Evolutionary conservation across 805 yeast genomes (phyloP).

Genomic region (Wickerhamiella brachini): DNA sequence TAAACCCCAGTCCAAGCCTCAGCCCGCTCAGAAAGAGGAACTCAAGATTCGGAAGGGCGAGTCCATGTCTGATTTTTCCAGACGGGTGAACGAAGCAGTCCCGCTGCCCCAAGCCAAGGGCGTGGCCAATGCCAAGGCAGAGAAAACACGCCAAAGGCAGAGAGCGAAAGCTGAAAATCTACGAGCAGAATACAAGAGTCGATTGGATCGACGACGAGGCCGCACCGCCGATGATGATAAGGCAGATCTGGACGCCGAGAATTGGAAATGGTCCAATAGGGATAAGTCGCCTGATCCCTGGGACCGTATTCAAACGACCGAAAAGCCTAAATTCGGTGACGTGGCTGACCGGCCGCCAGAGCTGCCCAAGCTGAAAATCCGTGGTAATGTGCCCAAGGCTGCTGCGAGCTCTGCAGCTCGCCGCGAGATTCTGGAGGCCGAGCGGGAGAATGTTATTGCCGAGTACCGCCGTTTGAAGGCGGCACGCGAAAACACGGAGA

Average conservation of each 20-base stretch:
- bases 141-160: conserved; percentile 18
- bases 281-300: conserved; percentile 32
- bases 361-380: conserved; percentile 21
- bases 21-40: conserved; percentile 1
- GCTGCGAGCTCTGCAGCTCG: conserved; percentile 27
- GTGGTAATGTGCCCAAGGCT: conserved; percentile 27
- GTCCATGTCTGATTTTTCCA: conserved; percentile 25
- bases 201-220: conserved; percentile 12
- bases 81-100: conserved; percentile 29
- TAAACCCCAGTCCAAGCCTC: conserved; percentile 2
- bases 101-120: conserved; percentile 27
- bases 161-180: conserved; percentile 16
- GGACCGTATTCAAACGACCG: conserved; percentile 23
- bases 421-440: conserved; percentile 26
- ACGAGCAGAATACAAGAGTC: conserved; percentile 15
- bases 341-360: conserved; percentile 31
- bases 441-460: conserved; percentile 26
- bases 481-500: background rate
- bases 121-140: conserved; percentile 20
- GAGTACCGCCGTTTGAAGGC: conserved; percentile 23
- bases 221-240: conserved; percentile 16
- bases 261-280: conserved; percentile 13
- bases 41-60: conserved; percentile 25
- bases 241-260: conserved; percentile 15
- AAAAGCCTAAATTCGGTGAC: conserved; percentile 29